Conservation (phyloP, 2,329 filamentous ascomycete species). For the Colletotrichum godetiae region DNA sequence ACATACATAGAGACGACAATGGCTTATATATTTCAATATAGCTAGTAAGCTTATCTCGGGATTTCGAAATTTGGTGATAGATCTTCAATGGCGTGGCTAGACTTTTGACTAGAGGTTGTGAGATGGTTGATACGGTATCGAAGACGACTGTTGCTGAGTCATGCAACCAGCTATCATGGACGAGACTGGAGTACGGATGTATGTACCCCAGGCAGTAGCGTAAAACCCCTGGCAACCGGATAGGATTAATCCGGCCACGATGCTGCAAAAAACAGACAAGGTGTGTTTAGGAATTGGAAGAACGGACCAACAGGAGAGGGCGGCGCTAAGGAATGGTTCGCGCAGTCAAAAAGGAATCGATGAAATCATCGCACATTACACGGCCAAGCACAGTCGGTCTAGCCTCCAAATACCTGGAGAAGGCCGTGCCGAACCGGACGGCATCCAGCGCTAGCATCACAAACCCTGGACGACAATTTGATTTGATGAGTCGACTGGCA, state of each 20-base stretch:
- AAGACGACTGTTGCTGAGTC: neutral
- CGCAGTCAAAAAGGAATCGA: conserved; percentile 1
- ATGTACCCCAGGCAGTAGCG: neutral
- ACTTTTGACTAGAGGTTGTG: too few species aligned
- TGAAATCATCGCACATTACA: conserved; percentile 32
- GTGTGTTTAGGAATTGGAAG: neutral
- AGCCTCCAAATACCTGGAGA: conserved; percentile 1
- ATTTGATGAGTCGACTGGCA: neutral
- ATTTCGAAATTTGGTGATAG: too few species aligned
- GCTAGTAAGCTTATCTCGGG: too few species aligned
- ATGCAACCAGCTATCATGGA: neutral
- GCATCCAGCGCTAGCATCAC: neutral
- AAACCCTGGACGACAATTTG: neutral
- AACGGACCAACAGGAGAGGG: neutral
- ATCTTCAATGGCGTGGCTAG: too few species aligned
- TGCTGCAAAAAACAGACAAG: neutral
- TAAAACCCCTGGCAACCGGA: conserved; percentile 1
- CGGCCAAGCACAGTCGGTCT: conserved; percentile 1
- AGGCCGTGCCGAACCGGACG: neutral
- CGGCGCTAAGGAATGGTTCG: neutral
- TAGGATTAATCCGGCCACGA: neutral
- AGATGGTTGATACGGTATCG: neutral
- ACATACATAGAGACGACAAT: too few species aligned
- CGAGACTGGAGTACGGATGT: neutral
- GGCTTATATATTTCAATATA: too few species aligned